Base-by-base conservation (phyloP, 805 yeast genomes). In the Myxozyma neglecta region DNA sequence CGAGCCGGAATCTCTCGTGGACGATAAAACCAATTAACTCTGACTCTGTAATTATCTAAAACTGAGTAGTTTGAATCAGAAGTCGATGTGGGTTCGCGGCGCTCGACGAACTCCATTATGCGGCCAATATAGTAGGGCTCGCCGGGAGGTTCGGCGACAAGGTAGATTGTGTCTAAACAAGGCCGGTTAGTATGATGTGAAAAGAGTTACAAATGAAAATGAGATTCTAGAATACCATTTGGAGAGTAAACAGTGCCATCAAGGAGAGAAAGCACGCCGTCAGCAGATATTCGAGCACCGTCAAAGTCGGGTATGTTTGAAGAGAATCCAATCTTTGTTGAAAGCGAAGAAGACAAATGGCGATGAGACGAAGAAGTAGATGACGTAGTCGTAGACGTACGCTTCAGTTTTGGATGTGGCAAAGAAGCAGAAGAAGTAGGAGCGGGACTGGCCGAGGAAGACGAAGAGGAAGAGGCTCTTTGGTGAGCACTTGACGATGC, bases 101-200 rank as follows among this genome's bases (percentile, higher is more conserved):
- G 77, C 79, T 67, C 77, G 2, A 78, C 79, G 67, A 91, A 90
- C 14, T 92, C 94, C 79, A 89, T 82, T 44, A 93, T 80, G 46
- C 93, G 79, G 0, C 96, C 98, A 48, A 94, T 82, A 70, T 90
- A 89, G 77, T 88, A 94, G 0, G 98, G 97, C 69, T 90, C 97
- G 1, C 96, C 94, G 0, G 97, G 90, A 0, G 97, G 97, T 73
- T 90, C 97, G 65, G 94, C 85, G 11, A 92, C 81, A 85, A 92
- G 85, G 72, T 88, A 91, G 9, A 91, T 86, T 61, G 80, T 84
- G 60, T 91, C 96, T 56, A 32, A 46, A 9, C 24, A 32, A 14
- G 14, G 54, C 1, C 46, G 9, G 29, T 36, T 9, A 54, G 37
- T 45, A 37, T 24, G 47, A 47, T n/a, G 46, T 20, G 45, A 39